These are phyloP conservation scores for Chaetomium cochliodes DNA, from an alignment of 495 filamentous ascomycete species.

Conservation along the genomic window DNA sequence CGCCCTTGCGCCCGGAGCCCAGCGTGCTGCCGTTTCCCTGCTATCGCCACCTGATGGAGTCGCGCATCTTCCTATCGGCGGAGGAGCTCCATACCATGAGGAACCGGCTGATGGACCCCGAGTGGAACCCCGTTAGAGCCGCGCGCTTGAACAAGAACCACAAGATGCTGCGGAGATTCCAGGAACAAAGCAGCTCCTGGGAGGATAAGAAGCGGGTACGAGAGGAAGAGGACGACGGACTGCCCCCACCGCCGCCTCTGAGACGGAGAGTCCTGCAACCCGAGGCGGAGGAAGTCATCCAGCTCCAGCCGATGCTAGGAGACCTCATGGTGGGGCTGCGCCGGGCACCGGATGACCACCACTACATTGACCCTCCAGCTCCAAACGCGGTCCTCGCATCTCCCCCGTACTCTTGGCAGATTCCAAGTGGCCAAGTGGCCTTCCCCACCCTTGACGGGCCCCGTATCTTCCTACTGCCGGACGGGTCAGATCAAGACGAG, in stretches of 20 bases:
- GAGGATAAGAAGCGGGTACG: background rate
- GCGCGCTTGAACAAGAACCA: background rate
- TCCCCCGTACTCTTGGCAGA: too few relatives aligned
- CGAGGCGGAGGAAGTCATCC: background rate
- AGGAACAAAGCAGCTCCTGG: background rate
- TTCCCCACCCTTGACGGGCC: too few relatives aligned
- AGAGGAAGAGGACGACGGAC: background rate
- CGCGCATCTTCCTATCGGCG: background rate
- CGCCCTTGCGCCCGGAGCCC: background rate
- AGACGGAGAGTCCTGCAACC: background rate
- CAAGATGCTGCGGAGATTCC: background rate
- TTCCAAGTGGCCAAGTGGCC: too few relatives aligned
- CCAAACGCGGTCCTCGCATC: background rate
- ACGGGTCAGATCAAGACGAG: too few relatives aligned
- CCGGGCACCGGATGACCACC: background rate
- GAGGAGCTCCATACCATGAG: background rate
- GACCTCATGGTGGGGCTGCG: background rate
- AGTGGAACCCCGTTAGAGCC: background rate
- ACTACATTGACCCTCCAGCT: background rate
- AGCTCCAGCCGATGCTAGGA: background rate
- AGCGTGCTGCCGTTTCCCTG: slow-evolving; percentile 19
- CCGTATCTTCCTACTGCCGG: too few relatives aligned
- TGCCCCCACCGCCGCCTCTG: background rate
- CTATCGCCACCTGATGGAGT: slow-evolving; percentile 8
- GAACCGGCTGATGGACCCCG: background rate